These are phyloP conservation scores for Trametopsis cervina DNA, from an alignment of 768 basidiomycete genomes.

Conservation along the genomic window DNA sequence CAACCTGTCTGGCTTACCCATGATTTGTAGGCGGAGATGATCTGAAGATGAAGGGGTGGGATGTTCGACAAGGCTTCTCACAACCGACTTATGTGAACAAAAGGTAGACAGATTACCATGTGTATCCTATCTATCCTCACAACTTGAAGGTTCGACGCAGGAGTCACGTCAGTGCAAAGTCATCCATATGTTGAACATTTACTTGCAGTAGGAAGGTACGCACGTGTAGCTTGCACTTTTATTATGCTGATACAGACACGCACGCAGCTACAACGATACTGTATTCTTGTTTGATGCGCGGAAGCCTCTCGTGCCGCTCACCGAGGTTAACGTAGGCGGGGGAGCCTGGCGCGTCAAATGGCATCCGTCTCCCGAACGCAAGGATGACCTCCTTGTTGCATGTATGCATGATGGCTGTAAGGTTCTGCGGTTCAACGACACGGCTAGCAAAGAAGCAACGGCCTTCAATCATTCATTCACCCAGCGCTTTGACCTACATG, in stretches of 20 bases:
- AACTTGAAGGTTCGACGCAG: slow-evolving; percentile 75
- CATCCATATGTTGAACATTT: slow-evolving; percentile 76
- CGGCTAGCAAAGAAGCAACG: slow-evolving; percentile 20
- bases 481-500: slow-evolving; percentile 66
- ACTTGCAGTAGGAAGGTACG: slow-evolving; percentile 86
- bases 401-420: slow-evolving; percentile 99
- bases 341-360: slow-evolving; percentile 96
- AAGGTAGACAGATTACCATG: slow-evolving; percentile 37
- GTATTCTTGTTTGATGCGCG: slow-evolving; percentile 82
- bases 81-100: slow-evolving; percentile 67
- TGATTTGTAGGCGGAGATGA: slow-evolving; percentile 82
- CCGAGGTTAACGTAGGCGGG: slow-evolving; percentile 67
- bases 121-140: slow-evolving; percentile 4
- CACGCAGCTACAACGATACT: slow-evolving; percentile 69
- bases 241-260: background rate
- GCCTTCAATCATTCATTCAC: slow-evolving; percentile 23
- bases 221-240: slow-evolving; percentile 1
- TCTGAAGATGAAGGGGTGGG: slow-evolving; percentile 86
- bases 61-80: slow-evolving; percentile 57
- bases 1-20: background rate
- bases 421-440: slow-evolving; percentile 46
- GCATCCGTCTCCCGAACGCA: slow-evolving; percentile 71
- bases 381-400: slow-evolving; percentile 78
- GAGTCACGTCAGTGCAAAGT: slow-evolving; percentile 85
- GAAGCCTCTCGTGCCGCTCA: slow-evolving; percentile 50